A percentile compares a stretch with the other conserved stretches of the same genome.
These are phyloP conservation scores for Epichloe typhina DNA, from an alignment of 2,329 filamentous ascomycete genomes.

Conservation along the genomic window DNA sequence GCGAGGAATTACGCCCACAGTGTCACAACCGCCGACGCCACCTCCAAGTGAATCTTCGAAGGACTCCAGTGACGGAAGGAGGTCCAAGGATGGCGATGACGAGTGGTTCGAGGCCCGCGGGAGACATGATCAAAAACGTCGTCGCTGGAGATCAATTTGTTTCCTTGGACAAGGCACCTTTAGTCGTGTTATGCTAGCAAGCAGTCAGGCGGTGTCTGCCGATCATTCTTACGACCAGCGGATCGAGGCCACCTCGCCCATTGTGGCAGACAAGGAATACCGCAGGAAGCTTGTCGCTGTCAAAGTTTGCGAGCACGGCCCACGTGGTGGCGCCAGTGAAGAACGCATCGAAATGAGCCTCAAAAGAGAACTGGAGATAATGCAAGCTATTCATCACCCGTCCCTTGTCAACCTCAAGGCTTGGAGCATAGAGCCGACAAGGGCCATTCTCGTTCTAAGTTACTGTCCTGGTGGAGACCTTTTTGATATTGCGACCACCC, in stretches of 20 bases:
- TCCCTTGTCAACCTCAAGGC: constrained; percentile 85
- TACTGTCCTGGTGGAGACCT: constrained; percentile 92
- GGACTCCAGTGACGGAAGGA: constrained; percentile 27
- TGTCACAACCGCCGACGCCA: constrained; percentile 61
- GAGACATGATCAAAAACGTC: constrained; percentile 53
- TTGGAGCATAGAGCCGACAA: constrained; percentile 71
- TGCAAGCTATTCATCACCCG: constrained; percentile 77
- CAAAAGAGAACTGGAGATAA: constrained; percentile 88
- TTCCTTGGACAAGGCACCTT: constrained; percentile 87
- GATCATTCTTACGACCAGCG: constrained; percentile 21
- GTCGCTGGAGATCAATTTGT: constrained; percentile 68
- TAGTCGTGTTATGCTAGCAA: constrained; percentile 84
- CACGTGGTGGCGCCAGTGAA: constrained; percentile 83
- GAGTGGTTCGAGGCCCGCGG: constrained; percentile 61
- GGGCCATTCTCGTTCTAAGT: constrained; percentile 74
- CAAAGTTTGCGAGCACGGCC: constrained; percentile 91
- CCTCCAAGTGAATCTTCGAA: constrained; percentile 63
- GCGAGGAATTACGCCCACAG: constrained; percentile 52
- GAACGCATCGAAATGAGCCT: constrained; percentile 86
- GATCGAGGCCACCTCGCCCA: constrained; percentile 20
- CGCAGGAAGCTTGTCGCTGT: constrained; percentile 81
- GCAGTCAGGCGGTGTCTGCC: constrained; percentile 51
- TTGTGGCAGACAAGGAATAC: constrained; percentile 25
- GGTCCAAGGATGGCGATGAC: constrained; percentile 26
- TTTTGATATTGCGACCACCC: constrained; percentile 76